Evolutionary conservation across 176 grass and related monocot species (phyloP), one percentile per base, ranked within the genome.

Genomic region (Zea luxurians): DNA sequence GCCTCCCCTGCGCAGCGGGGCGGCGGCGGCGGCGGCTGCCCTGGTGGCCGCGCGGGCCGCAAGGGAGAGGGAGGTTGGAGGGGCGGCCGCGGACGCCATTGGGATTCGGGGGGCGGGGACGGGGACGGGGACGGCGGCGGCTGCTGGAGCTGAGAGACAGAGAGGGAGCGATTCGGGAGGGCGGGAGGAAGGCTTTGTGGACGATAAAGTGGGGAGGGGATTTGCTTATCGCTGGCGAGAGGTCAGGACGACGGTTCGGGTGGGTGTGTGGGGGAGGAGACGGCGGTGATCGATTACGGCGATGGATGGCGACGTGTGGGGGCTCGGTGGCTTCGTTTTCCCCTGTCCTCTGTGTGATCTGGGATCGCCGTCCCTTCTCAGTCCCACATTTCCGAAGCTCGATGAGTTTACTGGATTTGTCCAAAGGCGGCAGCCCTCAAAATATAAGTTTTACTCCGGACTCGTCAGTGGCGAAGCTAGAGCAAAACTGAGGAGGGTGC

Each of bases 211-310:
- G 20, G 71, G n/a, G 12, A 0, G 45, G 61, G 1, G 27, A 27
- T 27, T 27, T 27, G 78, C 82, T 80, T 85, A 91, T 87, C 84
- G 85, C 68, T 85, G 85, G 85, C 60, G 87, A 89, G 87, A 89
- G 87, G 82, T 85, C 59, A 82, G 77, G 87, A 81, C 76, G 76
- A 37, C 15, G 81, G 53, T 49, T 68, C 27, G 52, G 71, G 58
- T 16, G 49, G 65, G 15, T 71, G 71, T 49, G 86, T 48, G 77
- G 71, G 47, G 68, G 64, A 53, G 52, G 64, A 62, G 37, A 58
- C 20, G 86, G 57, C 70, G 69, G 37, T 43, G 85, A 70, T 73
- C 68, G 86, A 88, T 84, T 81, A 75, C 81, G 27, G 64, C 65
- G 87, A 57, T 57, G 54, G 54, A 89, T 49, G 77, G 86, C 17